These are phyloP conservation scores for Vigna unguiculata DNA, from an alignment of 306 rosid genomes.

Conservation along the genomic window DNA sequence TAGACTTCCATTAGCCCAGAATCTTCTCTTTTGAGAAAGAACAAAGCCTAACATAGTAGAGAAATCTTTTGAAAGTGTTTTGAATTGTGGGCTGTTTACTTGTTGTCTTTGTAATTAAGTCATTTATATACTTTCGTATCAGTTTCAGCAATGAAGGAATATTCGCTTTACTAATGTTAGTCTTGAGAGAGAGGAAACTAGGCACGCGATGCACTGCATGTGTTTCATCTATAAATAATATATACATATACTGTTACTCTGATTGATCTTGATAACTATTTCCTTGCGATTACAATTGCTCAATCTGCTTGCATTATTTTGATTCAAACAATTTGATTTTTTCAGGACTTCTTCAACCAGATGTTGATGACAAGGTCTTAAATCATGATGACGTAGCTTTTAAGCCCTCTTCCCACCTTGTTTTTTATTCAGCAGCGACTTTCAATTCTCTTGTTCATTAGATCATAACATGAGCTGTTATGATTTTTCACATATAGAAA, in stretches of 20 bases:
- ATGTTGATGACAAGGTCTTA: slow-evolving; percentile 49
- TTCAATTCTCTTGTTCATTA: slow-evolving; percentile 33
- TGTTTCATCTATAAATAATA: neutral
- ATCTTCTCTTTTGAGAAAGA: neutral
- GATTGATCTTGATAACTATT: slow-evolving; percentile 23
- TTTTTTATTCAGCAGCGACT: neutral
- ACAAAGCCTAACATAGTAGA: neutral
- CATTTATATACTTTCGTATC: neutral
- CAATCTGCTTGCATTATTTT: slow-evolving; percentile 25
- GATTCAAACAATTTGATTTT: slow-evolving; percentile 35
- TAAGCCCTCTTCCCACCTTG: neutral
- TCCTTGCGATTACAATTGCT: neutral
- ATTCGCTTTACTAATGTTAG: neutral
- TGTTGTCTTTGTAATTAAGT: neutral
- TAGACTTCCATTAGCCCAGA: neutral
- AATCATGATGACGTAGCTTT: slow-evolving; percentile 17
- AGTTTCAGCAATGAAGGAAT: neutral
- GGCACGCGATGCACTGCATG: neutral
- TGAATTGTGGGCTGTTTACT: neutral
- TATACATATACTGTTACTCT: neutral
- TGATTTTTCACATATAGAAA: neutral
- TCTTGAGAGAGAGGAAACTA: neutral
- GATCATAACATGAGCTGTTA: slow-evolving; percentile 39
- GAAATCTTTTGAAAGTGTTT: neutral
- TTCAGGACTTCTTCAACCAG: slow-evolving; percentile 65